Percentiles rank a stretch among this genome's conserved stretches.
Evolutionary conservation across 2,329 filamentous ascomycete species (phyloP).

Genomic region (Sarocladiaceae sp.): DNA sequence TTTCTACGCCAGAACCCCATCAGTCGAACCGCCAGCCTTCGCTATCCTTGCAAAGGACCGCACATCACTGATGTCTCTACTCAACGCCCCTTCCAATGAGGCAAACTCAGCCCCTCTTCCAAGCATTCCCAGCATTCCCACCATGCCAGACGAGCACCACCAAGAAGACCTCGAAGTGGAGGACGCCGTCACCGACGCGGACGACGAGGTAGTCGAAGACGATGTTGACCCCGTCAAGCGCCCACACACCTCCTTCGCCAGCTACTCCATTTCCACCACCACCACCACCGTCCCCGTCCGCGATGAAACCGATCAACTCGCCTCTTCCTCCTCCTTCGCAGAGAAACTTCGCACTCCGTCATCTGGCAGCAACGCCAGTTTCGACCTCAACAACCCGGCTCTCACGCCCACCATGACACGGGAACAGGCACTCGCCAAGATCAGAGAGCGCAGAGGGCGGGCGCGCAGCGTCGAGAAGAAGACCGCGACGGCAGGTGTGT

Average conservation of each 20-base stretch:
- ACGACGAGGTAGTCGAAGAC: conserved; percentile 9
- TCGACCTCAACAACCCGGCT: conserved; percentile 51
- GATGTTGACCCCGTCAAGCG: conserved; percentile 20
- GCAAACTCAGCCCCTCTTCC: conserved; percentile 26
- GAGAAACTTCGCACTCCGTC: conserved; percentile 41
- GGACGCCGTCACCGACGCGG: neutral
- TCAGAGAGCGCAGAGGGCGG: conserved; percentile 64
- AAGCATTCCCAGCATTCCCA: conserved; percentile 37
- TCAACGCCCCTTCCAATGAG: conserved; percentile 46
- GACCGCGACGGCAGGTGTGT: conserved; percentile 47
- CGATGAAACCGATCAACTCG: conserved; percentile 32
- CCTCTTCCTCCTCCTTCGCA: conserved; percentile 36
- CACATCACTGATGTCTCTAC: conserved; percentile 54
- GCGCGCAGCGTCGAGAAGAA: conserved; percentile 63
- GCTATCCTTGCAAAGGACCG: conserved; percentile 47
- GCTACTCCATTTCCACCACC: conserved; percentile 42
- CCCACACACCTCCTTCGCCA: conserved; percentile 39
- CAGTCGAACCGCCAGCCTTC: conserved; percentile 55
- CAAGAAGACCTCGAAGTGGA: conserved; percentile 14
- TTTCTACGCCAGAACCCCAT: conserved; percentile 52
- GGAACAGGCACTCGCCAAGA: conserved; percentile 69
- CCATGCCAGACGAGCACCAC: conserved; percentile 22
- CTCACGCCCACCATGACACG: conserved; percentile 61
- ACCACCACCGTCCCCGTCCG: conserved; percentile 47
- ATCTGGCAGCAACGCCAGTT: conserved; percentile 31